These are phyloP conservation scores for Trichoderma sp. DNA, from an alignment of 2,329 filamentous ascomycete genomes.

Conservation along the genomic window DNA sequence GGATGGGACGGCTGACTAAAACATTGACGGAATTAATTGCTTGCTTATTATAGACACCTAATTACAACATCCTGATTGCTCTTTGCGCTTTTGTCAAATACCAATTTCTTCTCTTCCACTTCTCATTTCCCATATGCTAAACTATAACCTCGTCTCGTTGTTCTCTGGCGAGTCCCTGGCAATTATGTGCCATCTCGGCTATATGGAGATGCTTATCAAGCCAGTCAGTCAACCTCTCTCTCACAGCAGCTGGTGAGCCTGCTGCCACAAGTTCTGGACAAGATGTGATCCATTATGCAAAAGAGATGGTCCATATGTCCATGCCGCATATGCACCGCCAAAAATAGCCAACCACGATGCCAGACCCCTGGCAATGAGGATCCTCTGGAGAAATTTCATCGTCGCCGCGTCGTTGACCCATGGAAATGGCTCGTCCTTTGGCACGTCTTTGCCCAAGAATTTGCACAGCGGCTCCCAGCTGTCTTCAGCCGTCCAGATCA, in stretches of 20 bases:
- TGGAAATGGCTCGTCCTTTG: conserved; percentile 34
- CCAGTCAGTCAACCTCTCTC: background rate
- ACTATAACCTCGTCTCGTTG: background rate
- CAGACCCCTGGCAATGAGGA: conserved; percentile 20
- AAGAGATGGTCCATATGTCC: conserved; percentile 18
- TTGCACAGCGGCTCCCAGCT: conserved; percentile 44
- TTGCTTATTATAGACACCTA: background rate
- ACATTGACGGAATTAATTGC: background rate
- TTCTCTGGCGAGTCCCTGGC: background rate
- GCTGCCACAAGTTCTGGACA: background rate
- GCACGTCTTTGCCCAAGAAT: conserved; percentile 37
- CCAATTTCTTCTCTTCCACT: background rate
- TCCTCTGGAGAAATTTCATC: conserved; percentile 20
- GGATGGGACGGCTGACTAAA: background rate
- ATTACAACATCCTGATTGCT: background rate
- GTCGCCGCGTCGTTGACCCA: conserved; percentile 30
- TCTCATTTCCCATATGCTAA: background rate
- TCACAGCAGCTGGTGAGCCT: background rate
- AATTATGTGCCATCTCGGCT: background rate
- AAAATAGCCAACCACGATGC: conserved; percentile 20
- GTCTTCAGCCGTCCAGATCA: conserved; percentile 32
- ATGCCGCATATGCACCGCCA: conserved; percentile 15
- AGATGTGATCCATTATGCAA: background rate
- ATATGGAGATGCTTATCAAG: background rate
- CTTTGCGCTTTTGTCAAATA: background rate